A percentile compares a stretch with the other conserved stretches of the same genome.
Evolutionary conservation across 163 green algal species (phyloP).

Genomic region (Scenedesmus sp.): DNA sequence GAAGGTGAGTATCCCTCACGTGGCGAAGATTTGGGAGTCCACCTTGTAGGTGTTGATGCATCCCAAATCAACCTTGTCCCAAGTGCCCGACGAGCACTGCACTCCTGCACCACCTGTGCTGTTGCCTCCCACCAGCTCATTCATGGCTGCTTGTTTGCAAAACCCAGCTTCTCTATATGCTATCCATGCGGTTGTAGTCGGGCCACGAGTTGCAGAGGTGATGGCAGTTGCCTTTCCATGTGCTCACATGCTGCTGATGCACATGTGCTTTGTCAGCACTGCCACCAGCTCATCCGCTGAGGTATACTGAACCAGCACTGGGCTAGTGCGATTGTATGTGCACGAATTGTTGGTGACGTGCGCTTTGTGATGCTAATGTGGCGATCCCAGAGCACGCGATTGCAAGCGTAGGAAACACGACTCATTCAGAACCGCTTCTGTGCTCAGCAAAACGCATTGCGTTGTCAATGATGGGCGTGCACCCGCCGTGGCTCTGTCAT

Average conservation of each 20-base stretch:
- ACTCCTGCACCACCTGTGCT: not conserved
- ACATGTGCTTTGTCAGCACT: not conserved
- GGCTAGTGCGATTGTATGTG: not conserved
- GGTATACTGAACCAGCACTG: no score
- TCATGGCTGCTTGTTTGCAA: not conserved
- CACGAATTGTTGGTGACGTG: no score
- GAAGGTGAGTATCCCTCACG: not conserved
- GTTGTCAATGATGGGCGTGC: no score
- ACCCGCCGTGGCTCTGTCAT: no score
- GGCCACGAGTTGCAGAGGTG: not conserved
- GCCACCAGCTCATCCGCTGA: no score
- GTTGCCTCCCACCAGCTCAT: not conserved
- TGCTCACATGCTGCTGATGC: constrained; percentile 10
- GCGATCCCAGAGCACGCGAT: not conserved
- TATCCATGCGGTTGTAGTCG: not conserved
- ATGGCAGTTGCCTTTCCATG: not conserved
- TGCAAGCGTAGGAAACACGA: not conserved
- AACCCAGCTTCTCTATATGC: not conserved
- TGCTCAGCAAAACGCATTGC: no score
- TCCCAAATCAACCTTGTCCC: not conserved
- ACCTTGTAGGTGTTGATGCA: constrained; percentile 48
- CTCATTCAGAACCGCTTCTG: no score
- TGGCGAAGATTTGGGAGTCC: constrained; percentile 33
- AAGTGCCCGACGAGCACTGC: not conserved
- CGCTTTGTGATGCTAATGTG: not conserved